Evolutionary conservation across 2,329 filamentous ascomycete genomes (phyloP).

Genomic region (Geoglossum cookeanum): DNA sequence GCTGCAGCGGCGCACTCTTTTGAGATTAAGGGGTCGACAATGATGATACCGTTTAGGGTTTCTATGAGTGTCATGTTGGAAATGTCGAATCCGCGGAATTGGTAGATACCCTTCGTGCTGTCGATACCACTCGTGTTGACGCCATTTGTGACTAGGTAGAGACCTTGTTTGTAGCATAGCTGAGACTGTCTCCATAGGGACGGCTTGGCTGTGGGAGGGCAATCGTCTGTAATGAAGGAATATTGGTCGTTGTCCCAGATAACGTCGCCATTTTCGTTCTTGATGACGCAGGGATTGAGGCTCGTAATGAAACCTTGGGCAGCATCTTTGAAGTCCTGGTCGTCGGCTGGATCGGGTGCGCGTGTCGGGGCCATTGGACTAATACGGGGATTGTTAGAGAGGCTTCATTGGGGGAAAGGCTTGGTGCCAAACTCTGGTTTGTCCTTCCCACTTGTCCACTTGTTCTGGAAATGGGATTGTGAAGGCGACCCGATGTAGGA

Average conservation of each 20-base stretch:
- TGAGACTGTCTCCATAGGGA: conserved; percentile 21
- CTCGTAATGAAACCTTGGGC: too few species aligned
- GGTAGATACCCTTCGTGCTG: conserved; percentile 16
- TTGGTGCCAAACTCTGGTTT: too few species aligned
- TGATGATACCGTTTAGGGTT: conserved; percentile 19
- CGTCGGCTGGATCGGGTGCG: too few species aligned
- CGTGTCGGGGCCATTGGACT: too few species aligned
- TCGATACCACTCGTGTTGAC: not conserved
- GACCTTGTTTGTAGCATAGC: conserved; percentile 16
- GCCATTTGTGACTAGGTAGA: conserved; percentile 18
- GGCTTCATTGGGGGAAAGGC: too few species aligned
- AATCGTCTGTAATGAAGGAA: conserved; percentile 15
- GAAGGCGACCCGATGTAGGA: too few species aligned
- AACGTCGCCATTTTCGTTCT: conserved; percentile 13
- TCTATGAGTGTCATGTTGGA: conserved; percentile 25
- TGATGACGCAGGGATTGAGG: too few species aligned
- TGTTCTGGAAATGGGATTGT: too few species aligned
- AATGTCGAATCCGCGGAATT: conserved; percentile 23
- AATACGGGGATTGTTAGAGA: too few species aligned
- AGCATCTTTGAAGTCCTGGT: conserved; percentile 5
- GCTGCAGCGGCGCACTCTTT: too few species aligned
- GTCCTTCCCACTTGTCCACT: too few species aligned
- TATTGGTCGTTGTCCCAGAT: conserved; percentile 19
- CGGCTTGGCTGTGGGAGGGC: conserved; percentile 15
- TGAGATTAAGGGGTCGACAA: conserved; percentile 21